A percentile compares a stretch with the other conserved stretches of the same genome.
phyloP scores from a whole-genome alignment of 371 early-diverging fungal genomes.

The Lichtheimia ramosa region DNA sequence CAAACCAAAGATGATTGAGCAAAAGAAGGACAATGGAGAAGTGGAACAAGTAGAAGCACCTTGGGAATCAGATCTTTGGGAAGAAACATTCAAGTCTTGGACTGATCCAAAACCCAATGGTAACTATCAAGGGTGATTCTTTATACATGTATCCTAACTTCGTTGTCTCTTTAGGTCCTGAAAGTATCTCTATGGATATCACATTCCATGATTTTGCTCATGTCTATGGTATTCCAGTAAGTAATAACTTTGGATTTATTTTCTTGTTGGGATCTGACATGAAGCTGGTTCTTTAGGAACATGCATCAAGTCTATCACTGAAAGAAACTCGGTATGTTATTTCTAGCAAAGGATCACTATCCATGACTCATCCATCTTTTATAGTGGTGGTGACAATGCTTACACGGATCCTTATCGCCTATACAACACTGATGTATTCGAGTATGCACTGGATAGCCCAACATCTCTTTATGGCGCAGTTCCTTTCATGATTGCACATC shows the following conservation, averaged over 20 bases:
- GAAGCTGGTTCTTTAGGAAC: slow-evolving; percentile 52
- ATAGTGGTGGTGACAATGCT: slow-evolving; percentile 65
- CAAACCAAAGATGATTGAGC: slow-evolving; percentile 43
- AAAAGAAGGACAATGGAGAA: slow-evolving; percentile 37
- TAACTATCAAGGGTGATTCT: slow-evolving; percentile 15
- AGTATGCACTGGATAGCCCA: slow-evolving; percentile 90
- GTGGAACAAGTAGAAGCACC: slow-evolving; percentile 43
- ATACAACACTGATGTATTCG: slow-evolving; percentile 98
- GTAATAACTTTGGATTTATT: background rate
- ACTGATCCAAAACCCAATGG: slow-evolving; percentile 91
- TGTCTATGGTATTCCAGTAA: slow-evolving; percentile 90
- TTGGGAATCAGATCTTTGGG: slow-evolving; percentile 75
- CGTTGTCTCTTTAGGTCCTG: slow-evolving; percentile 63
- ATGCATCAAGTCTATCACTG: slow-evolving; percentile 81
- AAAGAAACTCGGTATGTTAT: slow-evolving; percentile 69
- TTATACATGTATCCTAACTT: background rate
- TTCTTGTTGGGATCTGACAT: too few species aligned
- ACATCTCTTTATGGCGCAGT: slow-evolving; percentile 96
- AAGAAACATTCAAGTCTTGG: slow-evolving; percentile 85
- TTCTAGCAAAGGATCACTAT: background rate
- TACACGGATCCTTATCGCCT: slow-evolving; percentile 95
- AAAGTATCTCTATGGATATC: slow-evolving; percentile 91
- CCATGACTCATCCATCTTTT: background rate
- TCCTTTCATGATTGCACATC: slow-evolving; percentile 92
- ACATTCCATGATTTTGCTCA: slow-evolving; percentile 84